Evolutionary conservation across 2,329 filamentous ascomycete genomes (phyloP).

Genomic region (Phoma sp.): DNA sequence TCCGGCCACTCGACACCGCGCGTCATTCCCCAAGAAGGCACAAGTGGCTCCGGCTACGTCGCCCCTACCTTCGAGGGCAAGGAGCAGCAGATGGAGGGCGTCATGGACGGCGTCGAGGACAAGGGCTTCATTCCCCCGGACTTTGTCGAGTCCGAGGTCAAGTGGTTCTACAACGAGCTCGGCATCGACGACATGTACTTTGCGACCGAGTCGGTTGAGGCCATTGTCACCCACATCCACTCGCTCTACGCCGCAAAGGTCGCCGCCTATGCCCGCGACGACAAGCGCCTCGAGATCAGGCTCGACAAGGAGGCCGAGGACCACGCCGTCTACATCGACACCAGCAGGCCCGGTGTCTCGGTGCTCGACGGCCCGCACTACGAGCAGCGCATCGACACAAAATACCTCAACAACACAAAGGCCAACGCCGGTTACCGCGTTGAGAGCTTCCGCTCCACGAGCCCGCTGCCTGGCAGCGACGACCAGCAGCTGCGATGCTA

Average conservation of each 20-base stretch:
- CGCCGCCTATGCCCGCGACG: conserved; percentile 88
- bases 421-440: conserved; percentile 82
- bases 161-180: conserved; percentile 97
- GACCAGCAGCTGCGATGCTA: conserved; percentile 93
- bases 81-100: conserved; percentile 83
- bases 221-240: conserved; percentile 92
- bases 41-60: conserved; percentile 83
- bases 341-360: conserved; percentile 85
- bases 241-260: conserved; percentile 97
- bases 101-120: conserved; percentile 79
- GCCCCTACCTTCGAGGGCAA: conserved; percentile 95
- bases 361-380: conserved; percentile 83
- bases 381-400: conserved; percentile 90
- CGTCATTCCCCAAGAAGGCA: conserved; percentile 81
- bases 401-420: conserved; percentile 85
- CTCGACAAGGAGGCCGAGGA: conserved; percentile 94
- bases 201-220: conserved; percentile 82
- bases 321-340: conserved; percentile 98
- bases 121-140: conserved; percentile 85
- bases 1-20: conserved; percentile 63
- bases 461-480: conserved; percentile 74
- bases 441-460: conserved; percentile 94
- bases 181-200: conserved; percentile 99
- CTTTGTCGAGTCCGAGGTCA: conserved; percentile 83
- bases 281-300: conserved; percentile 92